These are phyloP conservation scores for Talaromyces marneffei DNA, from an alignment of 2,329 filamentous ascomycete genomes.

Conservation along the genomic window DNA sequence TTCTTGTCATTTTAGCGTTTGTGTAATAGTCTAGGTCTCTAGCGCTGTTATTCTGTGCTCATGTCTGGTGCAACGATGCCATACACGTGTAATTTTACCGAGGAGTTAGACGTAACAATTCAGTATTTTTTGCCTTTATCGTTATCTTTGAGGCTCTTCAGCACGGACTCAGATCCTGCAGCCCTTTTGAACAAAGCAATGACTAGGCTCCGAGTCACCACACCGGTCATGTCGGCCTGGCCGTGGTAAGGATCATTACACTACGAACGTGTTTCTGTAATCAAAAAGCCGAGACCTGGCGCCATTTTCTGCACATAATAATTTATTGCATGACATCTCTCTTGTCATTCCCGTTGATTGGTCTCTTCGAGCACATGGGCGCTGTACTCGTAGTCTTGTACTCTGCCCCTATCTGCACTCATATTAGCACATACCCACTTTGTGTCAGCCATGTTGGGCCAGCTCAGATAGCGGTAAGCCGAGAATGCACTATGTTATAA, in stretches of 20 bases:
- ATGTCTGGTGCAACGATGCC: background rate
- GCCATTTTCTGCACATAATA: background rate
- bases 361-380: background rate
- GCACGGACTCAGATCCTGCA: background rate
- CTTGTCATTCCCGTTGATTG: background rate
- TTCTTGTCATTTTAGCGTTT: background rate
- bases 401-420: background rate
- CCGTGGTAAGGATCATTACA: background rate
- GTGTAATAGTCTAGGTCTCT: background rate
- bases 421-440: background rate
- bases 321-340: background rate
- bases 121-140: background rate
- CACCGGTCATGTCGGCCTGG: background rate
- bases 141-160: background rate
- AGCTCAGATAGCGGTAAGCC: background rate
- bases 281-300: background rate
- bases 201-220: background rate
- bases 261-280: background rate
- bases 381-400: too few relatives aligned
- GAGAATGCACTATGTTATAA: background rate
- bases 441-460: constrained; percentile 3
- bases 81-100: background rate
- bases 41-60: background rate
- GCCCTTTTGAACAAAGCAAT: too few relatives aligned
- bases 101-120: background rate